Conservation (phyloP, 805 yeast genomes). For the Candida andamanensis region DNA sequence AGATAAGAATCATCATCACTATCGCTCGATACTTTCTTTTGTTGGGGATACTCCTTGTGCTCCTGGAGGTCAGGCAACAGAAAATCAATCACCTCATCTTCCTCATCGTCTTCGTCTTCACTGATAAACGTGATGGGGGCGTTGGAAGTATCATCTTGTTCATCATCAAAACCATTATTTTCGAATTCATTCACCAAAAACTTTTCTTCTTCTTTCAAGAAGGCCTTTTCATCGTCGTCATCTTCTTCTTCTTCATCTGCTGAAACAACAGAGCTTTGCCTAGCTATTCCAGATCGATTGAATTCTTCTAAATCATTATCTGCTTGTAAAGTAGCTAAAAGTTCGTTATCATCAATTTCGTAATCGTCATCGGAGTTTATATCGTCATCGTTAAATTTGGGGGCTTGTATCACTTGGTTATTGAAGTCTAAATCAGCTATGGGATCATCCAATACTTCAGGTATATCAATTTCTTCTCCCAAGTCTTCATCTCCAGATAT, state of each 20-base stretch:
- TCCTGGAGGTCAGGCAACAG: conserved; percentile 24
- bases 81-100: conserved; percentile 35
- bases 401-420: conserved; percentile 38
- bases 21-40: conserved; percentile 10
- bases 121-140: conserved; percentile 3
- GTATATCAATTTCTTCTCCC: conserved; percentile 45
- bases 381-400: conserved; percentile 46
- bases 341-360: conserved; percentile 48
- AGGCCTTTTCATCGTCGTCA: conserved; percentile 30
- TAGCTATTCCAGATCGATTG: conserved; percentile 8
- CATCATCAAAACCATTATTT: conserved; percentile 42
- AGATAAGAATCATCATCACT: conserved; percentile 65
- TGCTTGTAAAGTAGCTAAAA: conserved; percentile 43
- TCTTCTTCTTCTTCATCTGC: conserved; percentile 31
- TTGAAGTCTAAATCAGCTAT: conserved; percentile 6
- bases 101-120: conserved; percentile 21
- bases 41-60: conserved; percentile 1
- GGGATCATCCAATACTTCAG: conserved; percentile 6
- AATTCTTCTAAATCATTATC: conserved; percentile 42
- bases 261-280: conserved; percentile 26
- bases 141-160: conserved; percentile 17
- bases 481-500: no score
- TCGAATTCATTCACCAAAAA: conserved; percentile 43
- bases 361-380: conserved; percentile 60
- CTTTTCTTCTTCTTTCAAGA: conserved; percentile 40